Evolutionary conservation across 768 basidiomycete species (phyloP).

Genomic region (Termitomyces sp.): DNA sequence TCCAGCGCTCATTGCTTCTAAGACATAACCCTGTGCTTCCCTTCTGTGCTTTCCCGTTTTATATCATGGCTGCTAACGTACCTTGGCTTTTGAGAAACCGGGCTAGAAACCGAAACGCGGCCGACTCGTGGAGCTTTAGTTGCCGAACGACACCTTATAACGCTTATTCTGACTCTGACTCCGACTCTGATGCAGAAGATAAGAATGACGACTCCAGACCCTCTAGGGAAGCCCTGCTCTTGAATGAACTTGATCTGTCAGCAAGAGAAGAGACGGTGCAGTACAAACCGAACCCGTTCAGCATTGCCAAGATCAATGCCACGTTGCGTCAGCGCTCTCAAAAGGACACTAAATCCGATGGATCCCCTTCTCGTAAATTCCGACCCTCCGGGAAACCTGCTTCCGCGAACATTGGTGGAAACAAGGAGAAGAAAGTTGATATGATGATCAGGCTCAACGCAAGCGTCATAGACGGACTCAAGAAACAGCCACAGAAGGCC

Average conservation of each 20-base stretch:
- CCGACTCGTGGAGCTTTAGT: constrained; percentile 30
- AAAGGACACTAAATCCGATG: background rate
- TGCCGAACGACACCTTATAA: constrained; percentile 20
- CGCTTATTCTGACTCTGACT: constrained; percentile 17
- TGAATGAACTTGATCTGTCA: constrained; percentile 56
- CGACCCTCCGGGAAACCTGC: background rate
- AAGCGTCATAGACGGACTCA: constrained; percentile 41
- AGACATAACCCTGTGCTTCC: background rate
- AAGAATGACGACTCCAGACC: constrained; percentile 16
- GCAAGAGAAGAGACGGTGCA: constrained; percentile 51
- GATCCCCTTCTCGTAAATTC: background rate
- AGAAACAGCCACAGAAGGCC: constrained; percentile 28
- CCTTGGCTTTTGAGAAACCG: background rate
- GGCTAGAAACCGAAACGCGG: background rate
- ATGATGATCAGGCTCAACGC: background rate
- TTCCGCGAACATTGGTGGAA: background rate
- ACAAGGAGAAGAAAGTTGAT: background rate
- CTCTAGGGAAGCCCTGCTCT: constrained; percentile 20
- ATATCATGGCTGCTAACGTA: background rate
- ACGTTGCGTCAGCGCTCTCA: constrained; percentile 31
- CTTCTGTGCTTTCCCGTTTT: background rate
- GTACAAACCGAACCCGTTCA: constrained; percentile 76
- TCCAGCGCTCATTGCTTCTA: background rate
- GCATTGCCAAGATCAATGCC: constrained; percentile 77
- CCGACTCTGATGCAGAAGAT: constrained; percentile 13